Evolutionary conservation across 345 rosid genomes (phyloP).

Genomic region (Streptanthus diversifolius): DNA sequence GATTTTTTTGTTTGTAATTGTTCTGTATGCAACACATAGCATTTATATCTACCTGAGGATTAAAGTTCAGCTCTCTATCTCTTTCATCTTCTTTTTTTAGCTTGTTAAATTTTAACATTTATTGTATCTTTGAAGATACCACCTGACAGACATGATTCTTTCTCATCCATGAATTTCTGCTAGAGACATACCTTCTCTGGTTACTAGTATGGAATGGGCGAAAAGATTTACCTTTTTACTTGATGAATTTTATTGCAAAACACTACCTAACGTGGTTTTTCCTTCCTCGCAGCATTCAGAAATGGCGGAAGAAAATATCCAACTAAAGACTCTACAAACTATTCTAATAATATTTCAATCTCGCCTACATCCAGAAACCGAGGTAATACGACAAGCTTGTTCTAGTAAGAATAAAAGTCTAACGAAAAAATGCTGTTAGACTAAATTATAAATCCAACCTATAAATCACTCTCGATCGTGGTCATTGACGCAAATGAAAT

Average conservation of each 20-base stretch:
- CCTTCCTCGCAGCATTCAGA: slow-evolving; percentile 77
- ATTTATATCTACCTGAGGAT: not conserved
- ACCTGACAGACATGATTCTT: not conserved
- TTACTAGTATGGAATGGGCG: not conserved
- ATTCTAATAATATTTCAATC: slow-evolving; percentile 91
- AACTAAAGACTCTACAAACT: slow-evolving; percentile 90
- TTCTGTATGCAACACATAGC: not conserved
- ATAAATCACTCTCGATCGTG: slow-evolving; percentile 4
- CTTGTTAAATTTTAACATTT: not conserved
- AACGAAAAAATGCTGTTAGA: not conserved
- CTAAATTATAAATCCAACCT: slow-evolving; percentile 1
- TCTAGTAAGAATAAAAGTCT: slow-evolving; percentile 6
- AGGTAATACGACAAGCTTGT: slow-evolving; percentile 46
- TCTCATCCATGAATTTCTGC: not conserved
- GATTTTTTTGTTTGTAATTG: not conserved
- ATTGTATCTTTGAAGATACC: slow-evolving; percentile 2
- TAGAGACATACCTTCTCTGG: not conserved
- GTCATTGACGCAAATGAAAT: not conserved
- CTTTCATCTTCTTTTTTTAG: not conserved
- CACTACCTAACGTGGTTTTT: slow-evolving; percentile 23
- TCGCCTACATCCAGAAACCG: slow-evolving; percentile 79
- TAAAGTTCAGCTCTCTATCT: not conserved
- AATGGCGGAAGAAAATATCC: slow-evolving; percentile 90
- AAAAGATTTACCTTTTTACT: slow-evolving; percentile 15
- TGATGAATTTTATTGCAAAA: slow-evolving; percentile 4